These are phyloP conservation scores for Pseudocercospora ulei DNA, from an alignment of 2,329 filamentous ascomycete genomes.

Conservation along the genomic window DNA sequence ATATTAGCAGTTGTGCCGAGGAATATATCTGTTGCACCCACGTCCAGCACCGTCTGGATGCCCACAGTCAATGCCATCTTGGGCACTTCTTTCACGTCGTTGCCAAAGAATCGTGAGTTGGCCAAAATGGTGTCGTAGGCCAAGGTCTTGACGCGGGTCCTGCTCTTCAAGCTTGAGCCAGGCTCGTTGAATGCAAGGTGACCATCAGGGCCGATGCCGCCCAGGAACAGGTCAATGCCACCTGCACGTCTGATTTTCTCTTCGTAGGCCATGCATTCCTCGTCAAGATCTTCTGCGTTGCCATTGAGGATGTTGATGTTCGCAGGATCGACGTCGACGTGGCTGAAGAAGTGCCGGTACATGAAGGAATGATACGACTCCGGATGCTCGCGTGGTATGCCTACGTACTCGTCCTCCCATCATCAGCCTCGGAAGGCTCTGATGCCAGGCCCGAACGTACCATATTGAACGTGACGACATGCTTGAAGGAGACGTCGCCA, in stretches of 20 bases:
- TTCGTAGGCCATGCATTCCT: slow-evolving; percentile 71
- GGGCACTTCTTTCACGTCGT: slow-evolving; percentile 63
- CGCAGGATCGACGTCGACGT: slow-evolving; percentile 66
- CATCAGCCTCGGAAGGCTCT: slow-evolving; percentile 10
- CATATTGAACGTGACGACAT: slow-evolving; percentile 92
- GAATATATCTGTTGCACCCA: slow-evolving; percentile 25
- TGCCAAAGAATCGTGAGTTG: slow-evolving; percentile 74
- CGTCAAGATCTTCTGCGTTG: slow-evolving; percentile 63
- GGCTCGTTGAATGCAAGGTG: slow-evolving; percentile 90
- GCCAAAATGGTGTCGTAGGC: slow-evolving; percentile 79
- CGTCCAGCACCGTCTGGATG: slow-evolving; percentile 70
- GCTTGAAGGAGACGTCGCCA: slow-evolving; percentile 68
- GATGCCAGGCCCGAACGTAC: slow-evolving; percentile 35
- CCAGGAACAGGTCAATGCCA: slow-evolving; percentile 77
- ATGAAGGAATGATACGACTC: slow-evolving; percentile 87
- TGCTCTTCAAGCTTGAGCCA: slow-evolving; percentile 64
- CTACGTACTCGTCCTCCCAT: slow-evolving; percentile 70
- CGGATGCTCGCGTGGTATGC: slow-evolving; percentile 69
- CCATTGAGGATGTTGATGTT: slow-evolving; percentile 81
- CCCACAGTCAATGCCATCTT: slow-evolving; percentile 77
- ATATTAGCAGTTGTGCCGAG: slow-evolving; percentile 17
- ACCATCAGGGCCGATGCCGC: slow-evolving; percentile 74
- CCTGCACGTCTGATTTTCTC: slow-evolving; percentile 62
- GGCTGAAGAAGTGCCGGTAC: slow-evolving; percentile 87
- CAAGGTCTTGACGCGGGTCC: slow-evolving; percentile 76